A percentile compares a stretch with the other conserved stretches of the same genome.
phyloP scores from a whole-genome alignment of 257 asterid genomes.

The Marsdenia floribunda region DNA sequence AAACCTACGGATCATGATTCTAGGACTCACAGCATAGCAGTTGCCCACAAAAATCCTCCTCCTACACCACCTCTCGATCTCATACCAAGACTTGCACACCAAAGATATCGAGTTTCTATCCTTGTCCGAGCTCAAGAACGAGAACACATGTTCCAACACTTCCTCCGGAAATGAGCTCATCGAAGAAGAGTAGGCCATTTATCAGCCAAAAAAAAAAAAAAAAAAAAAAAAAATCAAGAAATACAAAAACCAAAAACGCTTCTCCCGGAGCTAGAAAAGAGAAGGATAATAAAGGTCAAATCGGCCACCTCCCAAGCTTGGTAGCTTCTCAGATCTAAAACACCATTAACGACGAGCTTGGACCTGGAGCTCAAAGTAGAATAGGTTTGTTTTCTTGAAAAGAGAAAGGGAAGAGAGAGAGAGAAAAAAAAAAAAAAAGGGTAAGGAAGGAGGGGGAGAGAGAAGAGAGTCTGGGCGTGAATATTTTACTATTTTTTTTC shows the following conservation, averaged over 20 bases:
- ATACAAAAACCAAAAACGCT: neutral
- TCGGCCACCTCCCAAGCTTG: conserved; percentile 18
- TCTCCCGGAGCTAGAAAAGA: neutral
- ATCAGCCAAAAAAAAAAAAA: neutral
- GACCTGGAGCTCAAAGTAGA: conserved; percentile 21
- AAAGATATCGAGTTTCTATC: conserved; percentile 81
- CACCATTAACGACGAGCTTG: conserved; percentile 33
- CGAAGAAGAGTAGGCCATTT: conserved; percentile 53
- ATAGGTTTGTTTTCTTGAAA: neutral
- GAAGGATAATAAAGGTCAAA: conserved; percentile 24
- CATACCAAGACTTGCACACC: conserved; percentile 95
- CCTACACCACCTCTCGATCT: conserved; percentile 83
- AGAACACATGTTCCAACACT: conserved; percentile 76
- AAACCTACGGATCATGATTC: conserved; percentile 63
- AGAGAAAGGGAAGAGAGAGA: conserved; percentile 7
- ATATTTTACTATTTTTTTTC: no score
- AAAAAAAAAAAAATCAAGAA: neutral
- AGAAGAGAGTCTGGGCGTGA: neutral
- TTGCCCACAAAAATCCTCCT: conserved; percentile 72
- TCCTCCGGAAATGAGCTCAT: conserved; percentile 64
- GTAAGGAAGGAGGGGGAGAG: conserved; percentile 14
- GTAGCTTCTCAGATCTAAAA: conserved; percentile 29
- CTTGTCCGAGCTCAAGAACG: conserved; percentile 48
- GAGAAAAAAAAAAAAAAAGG: neutral
- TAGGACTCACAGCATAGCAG: conserved; percentile 77